phyloP scores from a whole-genome alignment of 441 rosid genomes.

The Biscutella laevigata region DNA sequence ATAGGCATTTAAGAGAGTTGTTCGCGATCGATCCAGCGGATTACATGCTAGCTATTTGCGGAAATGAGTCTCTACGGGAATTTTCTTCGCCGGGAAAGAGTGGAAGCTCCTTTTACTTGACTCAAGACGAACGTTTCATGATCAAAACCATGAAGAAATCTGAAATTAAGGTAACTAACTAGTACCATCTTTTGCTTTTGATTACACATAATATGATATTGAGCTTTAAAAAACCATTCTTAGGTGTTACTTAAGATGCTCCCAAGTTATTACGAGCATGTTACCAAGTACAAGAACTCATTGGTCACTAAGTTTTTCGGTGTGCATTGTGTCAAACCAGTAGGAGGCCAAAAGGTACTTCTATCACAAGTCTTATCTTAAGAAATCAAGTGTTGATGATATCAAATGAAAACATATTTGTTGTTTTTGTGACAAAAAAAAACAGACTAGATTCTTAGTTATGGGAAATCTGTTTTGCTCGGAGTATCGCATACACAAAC shows the following conservation, averaged over 20 bases:
- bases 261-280: conserved; percentile 39
- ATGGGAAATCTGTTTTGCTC: conserved; percentile 47
- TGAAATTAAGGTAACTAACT: conserved; percentile 34
- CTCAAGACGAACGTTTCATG: conserved; percentile 41
- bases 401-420: background rate
- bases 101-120: conserved; percentile 30
- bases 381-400: background rate
- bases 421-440: background rate
- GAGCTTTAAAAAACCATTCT: background rate
- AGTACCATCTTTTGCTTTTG: background rate
- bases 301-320: conserved; percentile 46
- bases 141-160: conserved; percentile 50
- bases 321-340: conserved; percentile 47
- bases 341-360: conserved; percentile 49
- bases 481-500: conserved; percentile 35
- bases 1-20: conserved; percentile 44
- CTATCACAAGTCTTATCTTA: background rate
- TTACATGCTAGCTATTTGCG: conserved; percentile 51
- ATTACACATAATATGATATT: background rate
- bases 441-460: conserved; percentile 38
- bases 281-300: conserved; percentile 36
- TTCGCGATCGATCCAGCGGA: conserved; percentile 28
- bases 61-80: conserved; percentile 46
- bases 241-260: conserved; percentile 55
- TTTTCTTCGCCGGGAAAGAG: conserved; percentile 55